Evolutionary conservation across 2,329 filamentous ascomycete genomes (phyloP).

Genomic region (Aspergillus tamarii): DNA sequence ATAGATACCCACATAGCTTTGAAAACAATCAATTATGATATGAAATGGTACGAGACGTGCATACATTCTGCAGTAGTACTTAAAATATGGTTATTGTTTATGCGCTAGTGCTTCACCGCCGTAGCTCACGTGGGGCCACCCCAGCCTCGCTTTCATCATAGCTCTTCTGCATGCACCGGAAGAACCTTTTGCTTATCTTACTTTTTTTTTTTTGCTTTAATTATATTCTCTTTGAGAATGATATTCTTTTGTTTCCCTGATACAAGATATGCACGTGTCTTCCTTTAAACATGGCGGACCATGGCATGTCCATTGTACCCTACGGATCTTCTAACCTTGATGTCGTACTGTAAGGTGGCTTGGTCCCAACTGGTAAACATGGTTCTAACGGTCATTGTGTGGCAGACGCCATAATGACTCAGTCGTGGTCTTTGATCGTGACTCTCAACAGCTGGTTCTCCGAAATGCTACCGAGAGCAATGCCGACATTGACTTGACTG

Average conservation of each 20-base stretch:
- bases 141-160: constrained; percentile 15
- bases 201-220: not conserved
- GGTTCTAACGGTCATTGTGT: constrained; percentile 19
- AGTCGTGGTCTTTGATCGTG: constrained; percentile 86
- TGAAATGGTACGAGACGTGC: not conserved
- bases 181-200: not conserved
- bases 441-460: constrained; percentile 82
- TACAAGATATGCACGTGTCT: constrained; percentile 19
- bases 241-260: constrained; percentile 8
- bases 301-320: constrained; percentile 48
- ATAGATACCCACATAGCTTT: constrained; percentile 27
- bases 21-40: constrained; percentile 13
- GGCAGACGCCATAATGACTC: constrained; percentile 86
- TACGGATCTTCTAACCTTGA: constrained; percentile 47
- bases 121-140: constrained; percentile 25
- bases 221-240: not conserved
- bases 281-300: constrained; percentile 36
- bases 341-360: constrained; percentile 47
- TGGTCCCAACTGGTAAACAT: not conserved
- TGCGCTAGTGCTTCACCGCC: constrained; percentile 21
- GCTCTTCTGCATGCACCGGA: not conserved
- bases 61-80: not conserved
- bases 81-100: not conserved
- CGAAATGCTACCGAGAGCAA: constrained; percentile 59
- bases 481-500: constrained; percentile 60